These are phyloP conservation scores for Silene vulgaris DNA, from an alignment of 179 eudicot genomes.

Conservation along the genomic window DNA sequence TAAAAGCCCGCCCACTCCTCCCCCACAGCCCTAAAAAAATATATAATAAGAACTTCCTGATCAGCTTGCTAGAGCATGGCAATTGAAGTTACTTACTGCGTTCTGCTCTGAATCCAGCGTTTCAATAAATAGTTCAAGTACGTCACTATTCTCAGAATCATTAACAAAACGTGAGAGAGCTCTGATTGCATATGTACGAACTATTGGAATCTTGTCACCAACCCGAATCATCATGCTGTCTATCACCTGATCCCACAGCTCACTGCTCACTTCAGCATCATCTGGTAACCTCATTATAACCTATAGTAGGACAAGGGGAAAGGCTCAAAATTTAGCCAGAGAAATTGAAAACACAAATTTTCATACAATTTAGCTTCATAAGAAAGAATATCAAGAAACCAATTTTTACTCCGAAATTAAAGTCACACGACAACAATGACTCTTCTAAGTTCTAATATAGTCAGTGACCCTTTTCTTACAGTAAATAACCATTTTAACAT, in stretches of 20 bases:
- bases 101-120: constrained; percentile 65
- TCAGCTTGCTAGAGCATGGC: constrained; percentile 13
- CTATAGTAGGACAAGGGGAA: constrained; percentile 37
- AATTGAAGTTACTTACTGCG: constrained; percentile 49
- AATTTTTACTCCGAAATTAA: neutral
- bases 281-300: constrained; percentile 92
- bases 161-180: constrained; percentile 90
- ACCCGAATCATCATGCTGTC: constrained; percentile 68
- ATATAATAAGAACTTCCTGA: neutral
- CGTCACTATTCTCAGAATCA: constrained; percentile 81
- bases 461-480: neutral
- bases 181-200: constrained; percentile 78
- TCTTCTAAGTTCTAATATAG: neutral
- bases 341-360: too few relatives aligned
- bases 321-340: neutral
- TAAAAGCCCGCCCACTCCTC: neutral
- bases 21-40: neutral
- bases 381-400: neutral
- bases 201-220: constrained; percentile 68
- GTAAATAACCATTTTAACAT: neutral
- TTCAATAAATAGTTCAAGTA: constrained; percentile 70
- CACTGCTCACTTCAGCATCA: constrained; percentile 84
- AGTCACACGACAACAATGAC: neutral
- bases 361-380: neutral
- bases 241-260: constrained; percentile 87